Evolutionary conservation across 768 basidiomycete species (phyloP), one percentile per base, ranked within the genome.

Genomic region (Phanerochaete carnosa): DNA sequence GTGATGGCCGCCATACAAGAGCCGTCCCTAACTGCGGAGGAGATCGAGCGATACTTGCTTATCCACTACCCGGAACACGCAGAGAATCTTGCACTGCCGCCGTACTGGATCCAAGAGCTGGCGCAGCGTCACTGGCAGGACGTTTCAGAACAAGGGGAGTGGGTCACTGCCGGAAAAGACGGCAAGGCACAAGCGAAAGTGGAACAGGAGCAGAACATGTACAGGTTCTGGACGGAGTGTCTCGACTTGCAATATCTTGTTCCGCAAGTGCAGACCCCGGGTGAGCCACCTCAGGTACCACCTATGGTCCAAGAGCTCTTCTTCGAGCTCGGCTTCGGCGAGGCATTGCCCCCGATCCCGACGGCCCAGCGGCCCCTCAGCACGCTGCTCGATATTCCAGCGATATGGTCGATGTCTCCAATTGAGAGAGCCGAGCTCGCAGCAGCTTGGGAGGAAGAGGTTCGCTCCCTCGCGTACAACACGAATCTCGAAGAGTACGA

Each of bases 51-150:
- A 8, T 79, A 82, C 64, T 70, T 90, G 3, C 59, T 70, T 3
- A 68, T 74, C 2, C 75, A 76, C 12, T 75, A 83, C 61, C 80
- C 83, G 0, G 84, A 83, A 25, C 83, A 86, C 15, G 72, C 72
- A 25, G 75, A 77, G 19, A 66, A 69, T 23, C 59, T 91, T 25
- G 23, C 39, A 2, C 45, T 63, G 0, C 83, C 83, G 0, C 85
- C 86, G 0, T 58, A 28, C 3, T 86, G 84, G 85, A 75, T 88
- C 30, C 39, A 59, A 19, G 49, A 52, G 25, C 57, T 61, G 0
- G 60, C 57, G 13, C 12, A 50, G 3, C 65, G 74, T 6, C 61
- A 58, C 26, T 45, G 65, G 2, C 55, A 64, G 8, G 35, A 57
- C 19, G 54, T 59, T 16, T 66, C 63, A 25, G 25, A 55, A 1